Evolutionary conservation across 768 basidiomycete genomes (phyloP).

Genomic region (Scleroderma citrinum): DNA sequence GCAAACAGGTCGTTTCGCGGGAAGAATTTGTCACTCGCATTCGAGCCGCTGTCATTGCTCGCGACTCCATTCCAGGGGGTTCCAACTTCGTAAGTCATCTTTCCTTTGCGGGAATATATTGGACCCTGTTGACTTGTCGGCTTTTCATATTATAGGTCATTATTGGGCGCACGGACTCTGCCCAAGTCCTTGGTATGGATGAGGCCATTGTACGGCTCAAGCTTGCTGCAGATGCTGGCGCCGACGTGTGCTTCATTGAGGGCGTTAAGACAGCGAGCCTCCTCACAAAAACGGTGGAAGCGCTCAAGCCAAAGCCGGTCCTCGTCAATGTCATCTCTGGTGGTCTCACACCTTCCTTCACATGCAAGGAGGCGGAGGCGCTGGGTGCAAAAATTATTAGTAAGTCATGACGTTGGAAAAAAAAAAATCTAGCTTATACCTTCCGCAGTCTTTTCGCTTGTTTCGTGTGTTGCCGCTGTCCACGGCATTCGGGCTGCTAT

Average conservation of each 20-base stretch:
- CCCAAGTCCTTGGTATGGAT: conserved; percentile 75
- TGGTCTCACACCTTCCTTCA: conserved; percentile 71
- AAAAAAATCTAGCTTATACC: not conserved
- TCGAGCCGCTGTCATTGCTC: conserved; percentile 71
- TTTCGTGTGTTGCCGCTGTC: conserved; percentile 70
- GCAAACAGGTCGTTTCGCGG: conserved; percentile 76
- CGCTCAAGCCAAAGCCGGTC: conserved; percentile 68
- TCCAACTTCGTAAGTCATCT: conserved; percentile 60
- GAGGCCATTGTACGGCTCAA: conserved; percentile 62
- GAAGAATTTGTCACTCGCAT: conserved; percentile 72
- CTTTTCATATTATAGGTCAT: conserved; percentile 41
- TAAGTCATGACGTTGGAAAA: conserved; percentile 28
- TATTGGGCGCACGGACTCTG: conserved; percentile 73
- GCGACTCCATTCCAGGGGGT: conserved; percentile 66
- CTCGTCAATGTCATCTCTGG: conserved; percentile 79
- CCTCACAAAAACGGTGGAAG: conserved; percentile 56
- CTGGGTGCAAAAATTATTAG: conserved; percentile 76
- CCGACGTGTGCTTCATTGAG: conserved; percentile 80
- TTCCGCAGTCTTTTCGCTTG: conserved; percentile 61
- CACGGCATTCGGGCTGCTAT: conserved; percentile 78
- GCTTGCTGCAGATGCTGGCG: conserved; percentile 66
- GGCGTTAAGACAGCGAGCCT: conserved; percentile 67
- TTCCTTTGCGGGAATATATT: not conserved
- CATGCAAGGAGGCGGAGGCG: conserved; percentile 58
- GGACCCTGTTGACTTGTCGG: not conserved